Base-by-base conservation (phyloP, 306 rosid species). In the Vigna trinervia region DNA sequence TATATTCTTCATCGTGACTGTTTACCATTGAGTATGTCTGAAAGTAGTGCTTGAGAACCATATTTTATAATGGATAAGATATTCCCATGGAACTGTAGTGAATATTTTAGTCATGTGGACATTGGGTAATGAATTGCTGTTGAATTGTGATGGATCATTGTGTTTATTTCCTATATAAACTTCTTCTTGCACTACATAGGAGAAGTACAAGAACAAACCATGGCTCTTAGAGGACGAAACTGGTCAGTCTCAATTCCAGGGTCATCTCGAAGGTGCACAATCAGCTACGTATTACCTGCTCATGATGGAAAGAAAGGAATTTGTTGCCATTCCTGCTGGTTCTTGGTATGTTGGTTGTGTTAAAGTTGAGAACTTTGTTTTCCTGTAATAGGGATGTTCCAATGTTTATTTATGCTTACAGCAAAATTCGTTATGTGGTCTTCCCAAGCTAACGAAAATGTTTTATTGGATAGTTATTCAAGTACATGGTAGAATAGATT, bases 161-260 rank as follows among this genome's bases (percentile, higher is more conserved):
- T 5, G 48, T 10, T 64, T 69, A 41, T 51, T 81, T 45, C 32
- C 47, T 80, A 41, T 43, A 53, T 30, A 19, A 60, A 48, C 43
- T 74, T 79, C 23, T 64, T 50, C 26, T 63, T 87, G 48, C 23
- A 8, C 71, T 38, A 14, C 32, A 13, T 75, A 93, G 98, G 96
- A 93, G 81, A 93, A 88, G 84, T 89, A 84, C 87, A 93, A 89
- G 90, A 93, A 89, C 80, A 93, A 80, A 76, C 96, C 98, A 12
- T 91, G 96, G 98, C 86, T 90, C 34, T 83, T 93, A 90, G 96
- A 93, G 87, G 96, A 93, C 38, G 98, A 93, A 87, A 88, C 93
- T 4, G 98, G 96, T 22, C 96, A 87, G 74, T 86, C 57, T 76
- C 98, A 91, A 84, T 91, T 69, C 80, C 91, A 89, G 57, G 95